Conservation (phyloP, 225 moss, liverwort and hornwort genomes). For the Ulota crispa region DNA sequence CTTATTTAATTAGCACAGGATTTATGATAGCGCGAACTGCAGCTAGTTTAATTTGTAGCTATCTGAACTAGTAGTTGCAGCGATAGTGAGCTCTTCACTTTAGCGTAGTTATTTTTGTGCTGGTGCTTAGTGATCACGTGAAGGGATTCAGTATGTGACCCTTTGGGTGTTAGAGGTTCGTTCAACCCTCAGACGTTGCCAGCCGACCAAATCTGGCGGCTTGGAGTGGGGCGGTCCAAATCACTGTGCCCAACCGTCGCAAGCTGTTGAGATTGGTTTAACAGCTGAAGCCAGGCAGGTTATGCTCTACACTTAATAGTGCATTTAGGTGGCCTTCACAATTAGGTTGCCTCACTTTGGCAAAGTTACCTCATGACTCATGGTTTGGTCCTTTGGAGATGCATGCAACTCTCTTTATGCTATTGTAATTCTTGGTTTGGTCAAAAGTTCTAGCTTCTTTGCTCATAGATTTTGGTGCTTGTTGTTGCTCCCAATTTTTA, state of each 20-base stretch:
- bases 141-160: slow-evolving; percentile 15
- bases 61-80: background rate
- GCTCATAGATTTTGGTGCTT: too few relatives aligned
- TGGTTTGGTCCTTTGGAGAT: too few relatives aligned
- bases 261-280: background rate
- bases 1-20: background rate
- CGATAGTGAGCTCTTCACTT: background rate
- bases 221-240: slow-evolving; percentile 24
- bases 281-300: background rate
- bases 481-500: too few relatives aligned
- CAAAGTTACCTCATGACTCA: too few relatives aligned
- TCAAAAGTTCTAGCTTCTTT: too few relatives aligned
- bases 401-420: too few relatives aligned
- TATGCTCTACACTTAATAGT: background rate
- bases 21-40: background rate
- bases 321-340: too few relatives aligned
- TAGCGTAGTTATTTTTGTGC: background rate
- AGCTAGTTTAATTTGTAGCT: background rate
- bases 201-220: slow-evolving; percentile 27
- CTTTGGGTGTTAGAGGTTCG: slow-evolving; percentile 22
- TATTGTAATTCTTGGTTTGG: too few relatives aligned
- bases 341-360: too few relatives aligned
- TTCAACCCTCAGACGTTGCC: background rate
- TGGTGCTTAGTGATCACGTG: background rate
- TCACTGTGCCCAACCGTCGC: slow-evolving; percentile 19